Conservation (phyloP, 306 rosid genomes). For the Phaseolus lunatus region DNA sequence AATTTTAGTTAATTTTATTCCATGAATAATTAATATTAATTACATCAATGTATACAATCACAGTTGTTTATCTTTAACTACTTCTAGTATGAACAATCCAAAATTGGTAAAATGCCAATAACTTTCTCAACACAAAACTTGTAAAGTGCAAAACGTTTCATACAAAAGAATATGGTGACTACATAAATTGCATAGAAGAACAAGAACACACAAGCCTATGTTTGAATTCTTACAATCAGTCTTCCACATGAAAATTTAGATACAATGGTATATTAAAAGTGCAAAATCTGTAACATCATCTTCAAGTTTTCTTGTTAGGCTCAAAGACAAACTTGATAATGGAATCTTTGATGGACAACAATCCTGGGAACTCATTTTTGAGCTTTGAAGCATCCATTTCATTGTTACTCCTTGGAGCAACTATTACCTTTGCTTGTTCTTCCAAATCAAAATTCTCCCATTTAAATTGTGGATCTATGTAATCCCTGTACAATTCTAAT, state of each 20-base stretch:
- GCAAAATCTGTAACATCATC: background rate
- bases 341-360: slow-evolving; percentile 68
- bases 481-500: slow-evolving; percentile 64
- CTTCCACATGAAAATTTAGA: background rate
- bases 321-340: slow-evolving; percentile 67
- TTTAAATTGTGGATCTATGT: slow-evolving; percentile 63
- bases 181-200: slow-evolving; percentile 15
- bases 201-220: slow-evolving; percentile 15
- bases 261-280: slow-evolving; percentile 36
- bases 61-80: too few relatives aligned
- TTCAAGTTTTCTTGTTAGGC: slow-evolving; percentile 69
- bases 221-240: slow-evolving; percentile 11
- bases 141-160: slow-evolving; percentile 3
- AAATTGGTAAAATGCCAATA: background rate
- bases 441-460: slow-evolving; percentile 69
- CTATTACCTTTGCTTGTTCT: slow-evolving; percentile 77
- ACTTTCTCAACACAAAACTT: background rate
- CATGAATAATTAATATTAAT: background rate
- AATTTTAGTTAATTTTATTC: too few relatives aligned
- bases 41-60: background rate
- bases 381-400: slow-evolving; percentile 76
- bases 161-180: background rate
- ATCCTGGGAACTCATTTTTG: slow-evolving; percentile 62
- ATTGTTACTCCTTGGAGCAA: slow-evolving; percentile 75
- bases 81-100: background rate